These are phyloP conservation scores for Petunia axillaris DNA, from an alignment of 257 asterid species.

Conservation along the genomic window DNA sequence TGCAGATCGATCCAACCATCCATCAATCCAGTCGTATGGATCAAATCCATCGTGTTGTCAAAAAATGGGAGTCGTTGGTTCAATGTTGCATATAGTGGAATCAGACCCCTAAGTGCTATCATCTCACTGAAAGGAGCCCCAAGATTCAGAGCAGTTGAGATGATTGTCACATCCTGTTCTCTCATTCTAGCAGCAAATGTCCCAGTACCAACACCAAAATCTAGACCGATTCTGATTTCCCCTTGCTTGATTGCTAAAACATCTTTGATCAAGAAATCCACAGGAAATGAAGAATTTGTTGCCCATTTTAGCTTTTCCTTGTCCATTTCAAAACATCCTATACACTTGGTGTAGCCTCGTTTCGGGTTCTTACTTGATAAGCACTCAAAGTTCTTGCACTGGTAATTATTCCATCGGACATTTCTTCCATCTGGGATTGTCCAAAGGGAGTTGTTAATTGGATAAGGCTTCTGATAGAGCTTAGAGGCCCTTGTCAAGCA, in stretches of 20 bases:
- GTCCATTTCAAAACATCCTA: constrained; percentile 87
- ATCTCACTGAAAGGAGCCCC: constrained; percentile 88
- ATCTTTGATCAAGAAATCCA: constrained; percentile 59
- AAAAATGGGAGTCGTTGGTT: constrained; percentile 90
- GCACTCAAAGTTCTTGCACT: constrained; percentile 74
- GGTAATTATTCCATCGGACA: constrained; percentile 87
- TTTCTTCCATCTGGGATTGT: constrained; percentile 78
- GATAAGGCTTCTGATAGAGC: constrained; percentile 68
- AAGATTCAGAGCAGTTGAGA: constrained; percentile 74
- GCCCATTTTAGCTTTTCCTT: constrained; percentile 81
- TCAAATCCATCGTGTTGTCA: constrained; percentile 87
- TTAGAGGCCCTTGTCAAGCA: constrained; percentile 88
- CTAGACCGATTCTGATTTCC: constrained; percentile 80
- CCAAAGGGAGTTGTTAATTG: constrained; percentile 89
- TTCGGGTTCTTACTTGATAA: constrained; percentile 73
- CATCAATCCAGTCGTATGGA: constrained; percentile 82
- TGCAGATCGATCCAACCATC: constrained; percentile 92
- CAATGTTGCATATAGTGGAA: constrained; percentile 71
- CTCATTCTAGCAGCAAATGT: constrained; percentile 87
- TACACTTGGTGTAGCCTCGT: constrained; percentile 70
- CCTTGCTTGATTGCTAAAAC: constrained; percentile 59
- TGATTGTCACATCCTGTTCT: constrained; percentile 68
- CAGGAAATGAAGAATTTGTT: constrained; percentile 39
- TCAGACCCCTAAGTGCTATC: constrained; percentile 77
- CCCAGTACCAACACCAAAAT: constrained; percentile 81